These are phyloP conservation scores for Globisporangium perplexum DNA, from an alignment of 352 stramenopile genomes.

Conservation along the genomic window DNA sequence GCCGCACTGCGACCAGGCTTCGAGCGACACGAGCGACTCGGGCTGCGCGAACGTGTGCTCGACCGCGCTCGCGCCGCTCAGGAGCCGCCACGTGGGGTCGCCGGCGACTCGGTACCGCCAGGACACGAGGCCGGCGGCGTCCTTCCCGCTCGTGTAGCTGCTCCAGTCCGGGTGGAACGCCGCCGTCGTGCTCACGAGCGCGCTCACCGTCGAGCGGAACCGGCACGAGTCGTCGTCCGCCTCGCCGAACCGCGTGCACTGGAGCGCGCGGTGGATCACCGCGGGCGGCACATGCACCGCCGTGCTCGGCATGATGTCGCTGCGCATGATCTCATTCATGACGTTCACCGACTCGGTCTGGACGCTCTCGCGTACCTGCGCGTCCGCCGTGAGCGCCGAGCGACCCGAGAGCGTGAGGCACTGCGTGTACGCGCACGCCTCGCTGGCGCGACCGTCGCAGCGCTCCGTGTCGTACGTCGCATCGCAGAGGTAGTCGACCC, in stretches of 20 bases:
- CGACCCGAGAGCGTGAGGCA: constrained; percentile 7
- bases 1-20: constrained; percentile 39
- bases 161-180: constrained; percentile 6
- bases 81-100: constrained; percentile 7
- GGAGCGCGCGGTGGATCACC: constrained; percentile 14
- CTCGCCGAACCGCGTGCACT: constrained; percentile 10
- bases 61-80: constrained; percentile 4
- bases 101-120: constrained; percentile 15
- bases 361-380: constrained; percentile 3
- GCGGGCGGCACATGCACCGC: not conserved
- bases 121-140: constrained; percentile 9
- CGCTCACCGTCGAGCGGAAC: constrained; percentile 2
- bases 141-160: constrained; percentile 4
- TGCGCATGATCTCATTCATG: not conserved
- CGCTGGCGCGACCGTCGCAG: constrained; percentile 8
- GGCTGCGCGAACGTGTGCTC: constrained; percentile 11
- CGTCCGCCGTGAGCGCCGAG: constrained; percentile 1
- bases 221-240: constrained; percentile 2
- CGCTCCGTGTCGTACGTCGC: constrained; percentile 17
- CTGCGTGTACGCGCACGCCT: constrained; percentile 11
- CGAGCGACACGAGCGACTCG: constrained; percentile 8
- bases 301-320: not conserved
- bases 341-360: constrained; percentile 7
- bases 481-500: constrained; percentile 18
- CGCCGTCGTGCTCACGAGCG: constrained; percentile 6